A percentile compares a stretch with the other conserved stretches of the same genome.
Evolutionary conservation across 345 rosid species (phyloP).

Genomic region (Kernera saxatilis): DNA sequence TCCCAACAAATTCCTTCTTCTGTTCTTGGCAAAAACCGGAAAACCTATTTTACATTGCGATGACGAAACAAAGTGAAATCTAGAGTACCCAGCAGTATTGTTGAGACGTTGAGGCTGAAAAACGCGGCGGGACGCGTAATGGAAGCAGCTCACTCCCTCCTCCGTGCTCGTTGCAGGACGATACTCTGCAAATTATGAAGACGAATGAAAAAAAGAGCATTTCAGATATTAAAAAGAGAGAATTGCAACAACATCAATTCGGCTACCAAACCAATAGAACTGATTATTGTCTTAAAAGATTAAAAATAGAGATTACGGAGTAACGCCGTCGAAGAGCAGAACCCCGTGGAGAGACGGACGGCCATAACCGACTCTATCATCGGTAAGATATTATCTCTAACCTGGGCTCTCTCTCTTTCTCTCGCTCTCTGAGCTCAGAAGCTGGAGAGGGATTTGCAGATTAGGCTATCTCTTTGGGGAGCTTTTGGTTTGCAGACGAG

Average conservation of each 20-base stretch:
- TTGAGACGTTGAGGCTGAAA: slow-evolving; percentile 37
- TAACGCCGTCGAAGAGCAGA: slow-evolving; percentile 44
- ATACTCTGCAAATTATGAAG: slow-evolving; percentile 39
- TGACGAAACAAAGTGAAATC: neutral
- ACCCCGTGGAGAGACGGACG: slow-evolving; percentile 54
- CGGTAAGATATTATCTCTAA: slow-evolving; percentile 5
- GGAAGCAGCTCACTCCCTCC: slow-evolving; percentile 39
- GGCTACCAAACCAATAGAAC: neutral
- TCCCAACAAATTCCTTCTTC: neutral
- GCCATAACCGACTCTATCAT: slow-evolving; percentile 66
- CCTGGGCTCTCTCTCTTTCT: neutral
- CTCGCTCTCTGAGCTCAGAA: slow-evolving; percentile 9
- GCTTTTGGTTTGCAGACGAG: no score
- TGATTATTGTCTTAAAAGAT: neutral
- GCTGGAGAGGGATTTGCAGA: slow-evolving; percentile 14
- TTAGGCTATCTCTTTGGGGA: slow-evolving; percentile 24
- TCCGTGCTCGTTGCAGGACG: slow-evolving; percentile 43
- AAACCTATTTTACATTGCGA: neutral
- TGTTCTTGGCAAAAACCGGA: neutral
- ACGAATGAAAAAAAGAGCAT: neutral
- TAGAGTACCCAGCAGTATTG: slow-evolving; percentile 42
- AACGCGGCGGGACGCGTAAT: slow-evolving; percentile 37
- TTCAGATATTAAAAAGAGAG: neutral
- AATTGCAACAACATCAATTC: neutral
- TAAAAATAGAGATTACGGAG: slow-evolving; percentile 33